Conservation (phyloP, 2,329 filamentous ascomycete genomes). For the Diaporthe ilicicola region DNA sequence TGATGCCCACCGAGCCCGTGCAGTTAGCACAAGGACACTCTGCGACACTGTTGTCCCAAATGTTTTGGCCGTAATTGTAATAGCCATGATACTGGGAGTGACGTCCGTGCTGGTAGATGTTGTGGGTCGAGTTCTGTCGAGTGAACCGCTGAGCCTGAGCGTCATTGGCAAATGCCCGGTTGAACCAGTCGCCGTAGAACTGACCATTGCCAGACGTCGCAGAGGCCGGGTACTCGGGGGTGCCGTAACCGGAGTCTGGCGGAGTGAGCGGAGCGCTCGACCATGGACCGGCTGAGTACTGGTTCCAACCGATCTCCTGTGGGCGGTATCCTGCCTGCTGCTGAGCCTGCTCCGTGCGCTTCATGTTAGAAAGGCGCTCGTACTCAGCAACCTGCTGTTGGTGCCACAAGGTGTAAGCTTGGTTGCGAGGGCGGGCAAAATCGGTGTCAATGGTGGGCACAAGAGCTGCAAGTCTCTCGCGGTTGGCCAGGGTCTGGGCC, state of each 20-base stretch:
- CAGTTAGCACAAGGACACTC: constrained; percentile 62
- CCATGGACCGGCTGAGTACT: constrained; percentile 52
- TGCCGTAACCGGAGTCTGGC: constrained; percentile 69
- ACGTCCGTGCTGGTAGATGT: constrained; percentile 51
- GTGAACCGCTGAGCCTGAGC: constrained; percentile 54
- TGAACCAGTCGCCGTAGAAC: constrained; percentile 66
- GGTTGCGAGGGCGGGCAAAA: constrained; percentile 43
- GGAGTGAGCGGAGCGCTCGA: constrained; percentile 58
- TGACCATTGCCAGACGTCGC: constrained; percentile 62
- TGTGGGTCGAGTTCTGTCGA: constrained; percentile 45
- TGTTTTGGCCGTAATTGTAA: constrained; percentile 55
- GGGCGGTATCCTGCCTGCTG: constrained; percentile 48
- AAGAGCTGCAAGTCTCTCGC: constrained; percentile 59
- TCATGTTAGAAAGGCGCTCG: constrained; percentile 53
- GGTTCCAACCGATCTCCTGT: constrained; percentile 55
- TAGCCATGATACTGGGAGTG: constrained; percentile 51
- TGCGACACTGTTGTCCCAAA: constrained; percentile 60
- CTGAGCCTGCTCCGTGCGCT: constrained; percentile 45
- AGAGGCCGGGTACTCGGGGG: constrained; percentile 66
- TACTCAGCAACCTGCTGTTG: constrained; percentile 65
- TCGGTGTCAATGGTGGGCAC: constrained; percentile 59
- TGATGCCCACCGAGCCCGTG: constrained; percentile 50
- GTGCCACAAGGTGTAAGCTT: constrained; percentile 55
- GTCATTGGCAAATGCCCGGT: constrained; percentile 45
- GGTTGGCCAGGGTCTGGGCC: constrained; percentile 55